phyloP scores from a whole-genome alignment of 495 filamentous ascomycete genomes.

The Trichocladium antarcticum region DNA sequence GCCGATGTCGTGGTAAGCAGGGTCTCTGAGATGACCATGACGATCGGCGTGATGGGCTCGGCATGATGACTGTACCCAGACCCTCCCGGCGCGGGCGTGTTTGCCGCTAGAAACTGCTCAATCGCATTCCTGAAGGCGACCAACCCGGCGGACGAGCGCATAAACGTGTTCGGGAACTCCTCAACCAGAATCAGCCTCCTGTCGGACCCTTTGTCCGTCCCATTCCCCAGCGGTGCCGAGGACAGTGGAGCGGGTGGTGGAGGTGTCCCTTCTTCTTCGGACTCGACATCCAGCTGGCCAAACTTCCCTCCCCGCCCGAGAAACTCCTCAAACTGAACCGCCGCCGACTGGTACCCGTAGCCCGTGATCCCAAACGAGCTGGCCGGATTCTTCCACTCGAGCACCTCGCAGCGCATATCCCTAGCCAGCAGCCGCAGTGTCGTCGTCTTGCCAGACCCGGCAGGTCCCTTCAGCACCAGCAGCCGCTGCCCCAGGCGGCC shows the following conservation, averaged over 20 bases:
- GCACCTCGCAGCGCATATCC: constrained; percentile 56
- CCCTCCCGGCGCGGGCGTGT: constrained; percentile 35
- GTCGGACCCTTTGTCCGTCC: constrained; percentile 8
- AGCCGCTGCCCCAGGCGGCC: constrained; percentile 56
- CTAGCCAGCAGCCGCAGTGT: constrained; percentile 66
- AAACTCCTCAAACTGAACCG: constrained; percentile 83
- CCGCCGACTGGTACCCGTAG: constrained; percentile 46
- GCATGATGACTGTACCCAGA: constrained; percentile 23
- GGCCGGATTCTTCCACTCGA: constrained; percentile 85
- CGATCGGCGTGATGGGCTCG: constrained; percentile 54
- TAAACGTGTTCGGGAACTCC: constrained; percentile 83
- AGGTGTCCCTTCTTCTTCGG: constrained; percentile 20
- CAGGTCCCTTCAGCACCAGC: constrained; percentile 79
- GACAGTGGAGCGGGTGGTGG: constrained; percentile 5
- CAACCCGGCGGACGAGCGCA: constrained; percentile 53
- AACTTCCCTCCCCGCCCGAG: constrained; percentile 67
- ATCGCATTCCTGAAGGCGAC: constrained; percentile 66
- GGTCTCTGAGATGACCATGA: constrained; percentile 87
- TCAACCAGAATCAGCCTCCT: constrained; percentile 68
- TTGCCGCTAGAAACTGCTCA: constrained; percentile 57
- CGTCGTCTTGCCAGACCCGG: constrained; percentile 86
- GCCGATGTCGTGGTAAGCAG: constrained; percentile 63
- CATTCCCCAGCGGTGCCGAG: background rate
- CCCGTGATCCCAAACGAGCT: constrained; percentile 46
- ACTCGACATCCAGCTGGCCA: constrained; percentile 56